phyloP scores from a whole-genome alignment of 2,329 filamentous ascomycete species.

The Aspergillus arachidicola region DNA sequence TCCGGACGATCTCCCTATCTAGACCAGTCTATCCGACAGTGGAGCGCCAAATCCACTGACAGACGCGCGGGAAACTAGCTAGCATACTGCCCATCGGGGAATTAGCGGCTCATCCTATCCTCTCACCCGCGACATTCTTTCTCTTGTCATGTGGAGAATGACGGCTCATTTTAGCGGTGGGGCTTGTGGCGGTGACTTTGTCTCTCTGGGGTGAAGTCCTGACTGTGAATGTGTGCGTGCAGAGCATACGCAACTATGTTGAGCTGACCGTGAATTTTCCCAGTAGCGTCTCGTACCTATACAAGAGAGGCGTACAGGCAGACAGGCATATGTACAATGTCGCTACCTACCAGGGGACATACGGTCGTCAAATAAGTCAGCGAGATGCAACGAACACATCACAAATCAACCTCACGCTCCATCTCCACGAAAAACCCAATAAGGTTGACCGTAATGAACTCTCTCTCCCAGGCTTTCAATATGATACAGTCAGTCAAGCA shows the following conservation, averaged over 20 bases:
- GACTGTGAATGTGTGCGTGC: neutral
- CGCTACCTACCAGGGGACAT: neutral
- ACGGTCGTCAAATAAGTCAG: neutral
- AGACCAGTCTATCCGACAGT: neutral
- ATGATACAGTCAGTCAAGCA: neutral
- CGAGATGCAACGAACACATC: neutral
- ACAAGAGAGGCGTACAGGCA: neutral
- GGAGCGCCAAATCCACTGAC: neutral
- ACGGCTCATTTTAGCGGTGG: neutral
- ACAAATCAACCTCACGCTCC: neutral
- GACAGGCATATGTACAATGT: neutral
- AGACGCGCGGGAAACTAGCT: neutral
- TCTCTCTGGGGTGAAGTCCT: neutral
- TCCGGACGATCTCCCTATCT: neutral
- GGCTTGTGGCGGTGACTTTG: neutral
- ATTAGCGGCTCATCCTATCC: neutral
- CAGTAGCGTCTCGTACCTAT: neutral
- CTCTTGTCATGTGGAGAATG: neutral
- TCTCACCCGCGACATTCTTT: neutral
- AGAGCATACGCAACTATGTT: neutral
- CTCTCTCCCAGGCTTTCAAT: neutral
- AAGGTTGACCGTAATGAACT: constrained; percentile 3
- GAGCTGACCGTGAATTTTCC: neutral
- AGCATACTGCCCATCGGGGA: neutral
- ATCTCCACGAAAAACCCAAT: neutral